These are phyloP conservation scores for Fusarium incarnatum DNA, from an alignment of 2,329 filamentous ascomycete genomes.

Conservation along the genomic window DNA sequence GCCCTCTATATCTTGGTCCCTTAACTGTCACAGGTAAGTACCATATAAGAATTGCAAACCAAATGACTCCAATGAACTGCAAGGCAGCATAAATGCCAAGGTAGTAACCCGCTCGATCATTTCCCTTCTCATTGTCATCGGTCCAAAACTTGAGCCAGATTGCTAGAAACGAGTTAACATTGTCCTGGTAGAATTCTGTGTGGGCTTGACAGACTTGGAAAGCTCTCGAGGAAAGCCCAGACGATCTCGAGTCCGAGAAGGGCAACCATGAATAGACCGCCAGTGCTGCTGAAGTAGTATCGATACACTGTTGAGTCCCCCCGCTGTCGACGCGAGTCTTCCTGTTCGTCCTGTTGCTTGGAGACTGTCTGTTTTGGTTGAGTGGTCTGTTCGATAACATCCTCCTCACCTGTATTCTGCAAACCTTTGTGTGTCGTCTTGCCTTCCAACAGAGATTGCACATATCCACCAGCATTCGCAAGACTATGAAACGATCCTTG, in stretches of 20 bases:
- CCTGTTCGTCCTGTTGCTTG: not conserved
- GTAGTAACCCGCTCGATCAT: conserved; percentile 30
- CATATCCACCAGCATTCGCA: conserved; percentile 14
- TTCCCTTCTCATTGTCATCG: conserved; percentile 32
- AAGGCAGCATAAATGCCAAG: conserved; percentile 45
- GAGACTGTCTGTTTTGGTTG: conserved; percentile 15
- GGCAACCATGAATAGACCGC: conserved; percentile 30
- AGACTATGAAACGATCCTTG: conserved; percentile 50
- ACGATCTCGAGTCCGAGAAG: conserved; percentile 42
- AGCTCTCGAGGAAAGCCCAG: conserved; percentile 47
- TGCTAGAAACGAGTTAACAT: conserved; percentile 23
- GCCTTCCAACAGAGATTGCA: conserved; percentile 6
- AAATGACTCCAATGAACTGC: conserved; percentile 38
- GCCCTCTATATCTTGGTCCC: too few species aligned
- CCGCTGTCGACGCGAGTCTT: conserved; percentile 45
- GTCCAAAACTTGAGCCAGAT: conserved; percentile 51
- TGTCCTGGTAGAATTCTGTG: accelerated
- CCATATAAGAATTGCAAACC: conserved; percentile 41
- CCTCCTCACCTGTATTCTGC: not conserved
- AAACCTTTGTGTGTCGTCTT: not conserved
- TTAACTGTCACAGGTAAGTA: not conserved
- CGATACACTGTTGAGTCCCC: conserved; percentile 47
- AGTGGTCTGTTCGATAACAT: not conserved
- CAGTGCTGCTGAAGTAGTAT: conserved; percentile 49
- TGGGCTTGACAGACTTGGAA: conserved; percentile 44